Evolutionary conservation across 768 basidiomycete genomes (phyloP), one percentile per base, ranked within the genome.

Genomic region (Boletus tomentosulus): DNA sequence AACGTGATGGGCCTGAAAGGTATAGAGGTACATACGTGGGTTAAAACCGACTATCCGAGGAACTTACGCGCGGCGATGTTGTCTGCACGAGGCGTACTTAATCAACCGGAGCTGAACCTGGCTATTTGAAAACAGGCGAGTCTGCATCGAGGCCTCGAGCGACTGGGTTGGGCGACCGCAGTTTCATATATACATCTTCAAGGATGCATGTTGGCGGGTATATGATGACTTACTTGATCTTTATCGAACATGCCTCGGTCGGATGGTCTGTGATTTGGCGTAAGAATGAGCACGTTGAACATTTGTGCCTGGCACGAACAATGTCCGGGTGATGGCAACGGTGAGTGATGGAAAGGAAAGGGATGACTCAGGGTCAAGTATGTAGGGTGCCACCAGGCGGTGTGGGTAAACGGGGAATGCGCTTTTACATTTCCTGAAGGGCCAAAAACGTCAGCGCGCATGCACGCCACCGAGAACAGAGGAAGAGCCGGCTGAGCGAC

Each of bases 401-500:
- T 45, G 39, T 12, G 50, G 30, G 28, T 45, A 54, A 53, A 48
- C 51, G 57, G 63, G 48, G 46, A 56, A 55, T 37, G 25, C 6
- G 30, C 34, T 27, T 49, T 42, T 45, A 46, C 45, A 9, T 42
- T 55, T 57, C 38, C 31, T 54, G 52, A 48, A 34, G 43, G 15
- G 12, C 19, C 42, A 33, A 48, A 62, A 46, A 58, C 34, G 60
- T 62, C 60, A 55, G 63, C n/a, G 33, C 8, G 22, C 39, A 24
- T 22, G 48, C 41, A 53, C 31, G 48, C 46, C 50, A 37, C 51
- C 51, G 47, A 53, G 46, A 55, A 49, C 25, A 47, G 38, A 46
- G 38, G 42, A 46, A 46, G 16, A 30, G 30, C 38, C 10, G 38
- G 34, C 50, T 43, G 24, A 55, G 61, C 41, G 16, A 28, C 39